Evolutionary conservation across 1,284 basidiomycete genomes (phyloP), one percentile per base, ranked within the genome.

Genomic region (Ceratobasidium sp.): DNA sequence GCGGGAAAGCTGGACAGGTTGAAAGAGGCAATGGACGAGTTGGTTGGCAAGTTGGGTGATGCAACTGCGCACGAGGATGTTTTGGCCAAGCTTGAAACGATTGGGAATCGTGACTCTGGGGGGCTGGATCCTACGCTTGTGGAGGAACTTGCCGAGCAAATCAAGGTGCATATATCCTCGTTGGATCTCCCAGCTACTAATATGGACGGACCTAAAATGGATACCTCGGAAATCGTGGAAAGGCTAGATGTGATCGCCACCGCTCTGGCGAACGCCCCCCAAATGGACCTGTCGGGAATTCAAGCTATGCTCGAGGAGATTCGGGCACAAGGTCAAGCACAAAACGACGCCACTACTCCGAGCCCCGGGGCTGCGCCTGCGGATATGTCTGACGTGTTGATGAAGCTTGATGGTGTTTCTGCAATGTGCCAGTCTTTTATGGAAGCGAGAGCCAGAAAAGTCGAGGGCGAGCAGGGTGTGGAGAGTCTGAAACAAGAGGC

Each of bases 1-100:
- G 22, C 46, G 16, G 39, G 39, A 24, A 54, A 27, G 19, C 29
- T 58, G 22, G 53, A 71, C 4, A 41, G 39, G 7, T 11, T 77
- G 58, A 81, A 80, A 0, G 48, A 81, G 43, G 80, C 81, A 59
- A 72, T 82, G 2, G 76, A 76, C 24, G 79, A 79, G 56, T 54
- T 82, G 41, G 78, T 81, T 66, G 78, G 77, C 13, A 76, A 74
- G 27, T 75, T 80, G 37, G 65, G 58, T 24, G 80, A 79, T 59
- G 24, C 7, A 19, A 19, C 54, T 9, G 22, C 7, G 19, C 41
- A 34, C 6, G 41, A 43, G 7, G 41, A 59, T 19, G 27, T 59
- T n/a, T 43, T 71, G 41, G 54, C 68, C n/a, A 71, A 59, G n/a
- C 39, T 71, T 14, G 68, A 71, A 11, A 27, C 39, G 16, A 19